Base-by-base conservation (phyloP, 192 early-diverging fungal genomes). In the Lunasporangiospora selenospora region DNA sequence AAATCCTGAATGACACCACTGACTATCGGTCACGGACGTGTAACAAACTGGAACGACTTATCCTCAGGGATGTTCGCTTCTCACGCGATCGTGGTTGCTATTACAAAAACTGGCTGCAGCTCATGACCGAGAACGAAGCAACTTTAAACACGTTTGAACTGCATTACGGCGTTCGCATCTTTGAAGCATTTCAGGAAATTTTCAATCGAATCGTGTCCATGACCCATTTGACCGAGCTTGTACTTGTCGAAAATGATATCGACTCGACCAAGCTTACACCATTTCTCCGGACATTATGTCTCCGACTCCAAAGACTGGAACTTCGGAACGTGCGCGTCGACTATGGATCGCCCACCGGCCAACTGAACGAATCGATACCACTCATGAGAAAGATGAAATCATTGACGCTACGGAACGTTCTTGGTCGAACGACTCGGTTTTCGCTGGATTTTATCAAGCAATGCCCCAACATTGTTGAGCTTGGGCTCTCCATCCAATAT, bases 381-480 rank as follows among this genome's bases (percentile, higher is more conserved):
- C 57, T 31, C 30, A 55, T 70, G 58, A 40, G 42, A 6, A 53
- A 55, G 30, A 59, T 70, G 57, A 70, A 43, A 19, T 42, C 51
- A 4, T n/a, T 70, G 37, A 21, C 31, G 0, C n/a, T 70, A 13
- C 7, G 26, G 37, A 42, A 55, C 12, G 44, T 60, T 31, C 41
- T 48, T n/a, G 36, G 51, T 15, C 24, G 58, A 15, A 55, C 29
- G 1, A 41, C 33, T 16, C 4, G n/a, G 10, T 70, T 70, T 21
- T 24, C 50, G 2, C 21, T 61, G 16, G 24, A 60, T 10, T 59
- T 70, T 15, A 43, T 70, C 40, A 47, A 41, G 32, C 43, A 46
- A 27, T 70, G 66, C n/a, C 66, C 66, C 19, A 70, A 50, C 39
- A 30, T 70, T 15, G 52, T 54, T 2, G 51, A 60, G 6, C 39